Evolutionary conservation across 352 stramenopile genomes (phyloP).

Genomic region (Vaucheria bursata): DNA sequence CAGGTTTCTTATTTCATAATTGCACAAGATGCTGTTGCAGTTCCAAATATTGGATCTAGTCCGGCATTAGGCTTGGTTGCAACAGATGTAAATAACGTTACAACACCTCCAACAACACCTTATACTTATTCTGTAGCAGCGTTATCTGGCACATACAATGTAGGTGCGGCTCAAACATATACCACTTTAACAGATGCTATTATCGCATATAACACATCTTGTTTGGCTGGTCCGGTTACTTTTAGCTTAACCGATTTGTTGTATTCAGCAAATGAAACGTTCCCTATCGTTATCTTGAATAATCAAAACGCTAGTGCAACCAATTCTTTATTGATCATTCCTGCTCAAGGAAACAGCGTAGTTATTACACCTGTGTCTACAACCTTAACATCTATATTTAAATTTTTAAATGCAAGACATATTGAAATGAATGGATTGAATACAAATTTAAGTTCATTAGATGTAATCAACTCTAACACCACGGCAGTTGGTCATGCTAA

Average conservation of each 20-base stretch:
- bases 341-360: not conserved
- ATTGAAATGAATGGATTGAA: not conserved
- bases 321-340: constrained; percentile 2
- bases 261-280: not conserved
- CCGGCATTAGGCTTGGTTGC: not conserved
- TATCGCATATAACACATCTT: not conserved
- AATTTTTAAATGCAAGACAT: constrained; percentile 8
- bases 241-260: not conserved
- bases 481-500: not conserved
- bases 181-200: not conserved
- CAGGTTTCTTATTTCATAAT: not conserved
- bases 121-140: not conserved
- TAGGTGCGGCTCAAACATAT: not conserved
- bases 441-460: not conserved
- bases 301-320: not conserved
- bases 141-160: not conserved
- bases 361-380: not conserved
- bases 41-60: not conserved
- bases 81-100: constrained; percentile 1
- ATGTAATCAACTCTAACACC: not conserved
- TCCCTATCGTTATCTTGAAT: not conserved
- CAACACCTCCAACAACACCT: not conserved
- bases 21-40: not conserved
- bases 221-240: not conserved
- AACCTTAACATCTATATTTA: not conserved